phyloP scores from a whole-genome alignment of 106 monocot genomes.

The Phalaenopsis aphrodite region DNA sequence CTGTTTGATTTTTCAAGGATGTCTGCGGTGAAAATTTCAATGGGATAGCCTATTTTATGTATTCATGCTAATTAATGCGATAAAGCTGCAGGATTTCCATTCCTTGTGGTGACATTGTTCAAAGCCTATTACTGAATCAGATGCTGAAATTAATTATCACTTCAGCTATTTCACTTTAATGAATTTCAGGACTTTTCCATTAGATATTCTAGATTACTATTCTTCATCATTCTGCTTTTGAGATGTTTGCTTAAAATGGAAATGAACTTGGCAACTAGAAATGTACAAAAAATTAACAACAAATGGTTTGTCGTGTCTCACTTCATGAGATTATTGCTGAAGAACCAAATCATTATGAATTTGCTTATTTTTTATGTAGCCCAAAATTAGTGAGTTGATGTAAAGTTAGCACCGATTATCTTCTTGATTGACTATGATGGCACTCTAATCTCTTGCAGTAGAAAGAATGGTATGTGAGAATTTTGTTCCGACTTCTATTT shows the following conservation, averaged over 20 bases:
- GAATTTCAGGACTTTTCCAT: neutral
- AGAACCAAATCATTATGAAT: neutral
- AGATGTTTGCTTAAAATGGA: neutral
- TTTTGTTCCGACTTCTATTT: neutral
- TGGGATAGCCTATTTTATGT: neutral
- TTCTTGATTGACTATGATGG: neutral
- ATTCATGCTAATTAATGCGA: slow-evolving; percentile 1
- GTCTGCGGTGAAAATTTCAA: neutral
- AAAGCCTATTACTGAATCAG: neutral
- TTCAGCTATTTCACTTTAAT: neutral
- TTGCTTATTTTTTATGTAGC: neutral
- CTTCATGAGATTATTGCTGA: neutral
- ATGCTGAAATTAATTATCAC: neutral
- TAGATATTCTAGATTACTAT: neutral
- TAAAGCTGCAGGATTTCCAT: neutral
- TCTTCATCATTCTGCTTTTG: neutral
- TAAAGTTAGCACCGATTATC: neutral
- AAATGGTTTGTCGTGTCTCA: neutral
- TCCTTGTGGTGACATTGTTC: neutral
- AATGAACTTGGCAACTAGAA: neutral
- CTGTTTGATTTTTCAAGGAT: neutral
- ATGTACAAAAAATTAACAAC: neutral
- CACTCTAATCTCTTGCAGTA: neutral
- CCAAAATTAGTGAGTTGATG: neutral
- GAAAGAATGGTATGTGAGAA: neutral